Conservation (phyloP, 2,329 filamentous ascomycete species). For the Alternaria brassicae region DNA sequence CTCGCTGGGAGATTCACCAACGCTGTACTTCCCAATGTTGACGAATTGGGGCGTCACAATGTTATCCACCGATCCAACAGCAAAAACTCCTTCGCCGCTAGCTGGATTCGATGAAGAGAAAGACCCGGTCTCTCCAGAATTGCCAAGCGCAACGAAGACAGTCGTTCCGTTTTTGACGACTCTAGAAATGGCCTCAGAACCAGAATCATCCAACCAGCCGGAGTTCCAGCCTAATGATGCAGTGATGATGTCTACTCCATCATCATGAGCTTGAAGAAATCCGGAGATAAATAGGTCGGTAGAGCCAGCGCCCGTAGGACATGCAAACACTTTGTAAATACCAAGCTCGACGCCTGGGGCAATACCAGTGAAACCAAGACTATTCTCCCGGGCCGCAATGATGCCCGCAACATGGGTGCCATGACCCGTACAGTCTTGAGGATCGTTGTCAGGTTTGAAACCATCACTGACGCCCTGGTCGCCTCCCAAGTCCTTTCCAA, state of each 20-base stretch:
- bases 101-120: too few species aligned
- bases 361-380: background rate
- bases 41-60: too few species aligned
- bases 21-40: too few species aligned
- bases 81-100: too few species aligned
- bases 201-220: background rate
- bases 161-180: too few species aligned
- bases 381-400: background rate
- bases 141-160: too few species aligned
- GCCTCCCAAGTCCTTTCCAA: background rate
- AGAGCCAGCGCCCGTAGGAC: background rate
- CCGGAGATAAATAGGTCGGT: background rate
- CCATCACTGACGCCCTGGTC: background rate
- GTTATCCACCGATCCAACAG: too few species aligned
- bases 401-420: conserved; percentile 1
- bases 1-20: too few species aligned
- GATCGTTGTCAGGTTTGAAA: background rate
- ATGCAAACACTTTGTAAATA: background rate
- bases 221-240: background rate
- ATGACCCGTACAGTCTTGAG: too few species aligned
- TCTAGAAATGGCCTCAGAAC: too few species aligned
- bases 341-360: background rate
- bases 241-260: background rate
- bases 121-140: too few species aligned
- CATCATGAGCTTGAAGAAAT: background rate